A percentile compares a stretch with the other conserved stretches of the same genome.
Evolutionary conservation across 2,329 filamentous ascomycete species (phyloP).

Genomic region (Penicillium sp.): DNA sequence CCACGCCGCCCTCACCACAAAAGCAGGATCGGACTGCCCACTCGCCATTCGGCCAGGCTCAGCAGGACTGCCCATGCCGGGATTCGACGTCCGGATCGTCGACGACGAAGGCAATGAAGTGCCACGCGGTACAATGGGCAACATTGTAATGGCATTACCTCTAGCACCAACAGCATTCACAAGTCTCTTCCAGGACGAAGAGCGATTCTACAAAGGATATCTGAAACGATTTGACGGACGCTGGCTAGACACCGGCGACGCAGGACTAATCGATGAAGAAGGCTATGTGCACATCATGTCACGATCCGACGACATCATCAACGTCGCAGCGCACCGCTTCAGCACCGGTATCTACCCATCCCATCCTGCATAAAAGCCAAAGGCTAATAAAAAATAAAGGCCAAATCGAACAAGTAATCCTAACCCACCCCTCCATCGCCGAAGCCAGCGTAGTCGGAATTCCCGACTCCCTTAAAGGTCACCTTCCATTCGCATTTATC

Average conservation of each 20-base stretch:
- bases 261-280: constrained; percentile 76
- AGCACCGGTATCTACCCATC: constrained; percentile 61
- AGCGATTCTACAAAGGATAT: constrained; percentile 80
- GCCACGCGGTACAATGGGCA: constrained; percentile 72
- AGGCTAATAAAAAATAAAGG: constrained; percentile 47
- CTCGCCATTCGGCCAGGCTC: constrained; percentile 72
- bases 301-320: constrained; percentile 79
- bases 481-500: constrained; percentile 87
- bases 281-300: constrained; percentile 62
- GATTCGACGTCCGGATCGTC: constrained; percentile 81
- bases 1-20: constrained; percentile 47
- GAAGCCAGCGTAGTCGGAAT: constrained; percentile 85
- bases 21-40: constrained; percentile 38
- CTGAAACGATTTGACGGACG: constrained; percentile 72
- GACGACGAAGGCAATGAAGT: constrained; percentile 74
- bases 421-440: constrained; percentile 70
- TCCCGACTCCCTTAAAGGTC: constrained; percentile 80
- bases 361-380: neutral
- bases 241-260: constrained; percentile 90
- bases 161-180: constrained; percentile 82
- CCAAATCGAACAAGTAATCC: constrained; percentile 84
- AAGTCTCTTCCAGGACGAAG: constrained; percentile 79
- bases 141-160: constrained; percentile 79
- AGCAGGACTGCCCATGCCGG: constrained; percentile 85
- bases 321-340: constrained; percentile 88